phyloP scores from a whole-genome alignment of 2,329 filamentous ascomycete genomes.

The Colletotrichum euphorbiae region DNA sequence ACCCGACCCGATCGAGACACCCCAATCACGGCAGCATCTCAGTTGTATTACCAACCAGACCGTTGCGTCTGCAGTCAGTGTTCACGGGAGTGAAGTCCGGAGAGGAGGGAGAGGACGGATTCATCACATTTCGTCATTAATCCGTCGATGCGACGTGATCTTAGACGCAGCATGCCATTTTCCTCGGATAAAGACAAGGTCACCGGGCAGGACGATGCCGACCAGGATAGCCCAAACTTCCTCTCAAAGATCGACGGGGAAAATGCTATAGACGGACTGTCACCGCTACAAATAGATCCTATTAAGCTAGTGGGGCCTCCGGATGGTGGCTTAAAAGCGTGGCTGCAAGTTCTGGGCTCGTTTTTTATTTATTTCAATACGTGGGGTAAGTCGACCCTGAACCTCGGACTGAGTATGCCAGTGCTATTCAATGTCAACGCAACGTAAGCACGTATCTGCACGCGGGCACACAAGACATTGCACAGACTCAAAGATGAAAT shows the following conservation, averaged over 20 bases:
- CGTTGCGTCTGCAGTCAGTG: neutral
- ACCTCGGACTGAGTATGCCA: neutral
- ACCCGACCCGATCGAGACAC: constrained; percentile 6
- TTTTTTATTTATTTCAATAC: constrained; percentile 64
- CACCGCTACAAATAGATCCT: neutral
- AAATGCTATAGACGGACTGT: constrained; percentile 9
- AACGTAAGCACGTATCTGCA: constrained; percentile 2
- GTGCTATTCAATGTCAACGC: neutral
- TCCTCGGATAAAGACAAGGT: constrained; percentile 22
- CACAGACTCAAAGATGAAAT: neutral
- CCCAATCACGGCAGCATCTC: constrained; percentile 10
- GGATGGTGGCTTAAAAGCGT: constrained; percentile 53
- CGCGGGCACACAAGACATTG: neutral
- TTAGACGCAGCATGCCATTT: constrained; percentile 8
- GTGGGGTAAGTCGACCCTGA: constrained; percentile 30
- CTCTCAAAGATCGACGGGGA: constrained; percentile 22
- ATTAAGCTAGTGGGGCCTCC: constrained; percentile 26
- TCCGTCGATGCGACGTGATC: constrained; percentile 9
- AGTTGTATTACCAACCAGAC: neutral
- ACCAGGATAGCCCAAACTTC: constrained; percentile 9
- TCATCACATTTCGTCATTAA: neutral
- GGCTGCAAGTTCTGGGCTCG: constrained; percentile 60
- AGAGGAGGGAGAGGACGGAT: neutral
- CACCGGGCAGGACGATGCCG: neutral
- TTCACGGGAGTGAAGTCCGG: neutral